Evolutionary conservation across 345 rosid species (phyloP).

Genomic region (Lepidium sativum): DNA sequence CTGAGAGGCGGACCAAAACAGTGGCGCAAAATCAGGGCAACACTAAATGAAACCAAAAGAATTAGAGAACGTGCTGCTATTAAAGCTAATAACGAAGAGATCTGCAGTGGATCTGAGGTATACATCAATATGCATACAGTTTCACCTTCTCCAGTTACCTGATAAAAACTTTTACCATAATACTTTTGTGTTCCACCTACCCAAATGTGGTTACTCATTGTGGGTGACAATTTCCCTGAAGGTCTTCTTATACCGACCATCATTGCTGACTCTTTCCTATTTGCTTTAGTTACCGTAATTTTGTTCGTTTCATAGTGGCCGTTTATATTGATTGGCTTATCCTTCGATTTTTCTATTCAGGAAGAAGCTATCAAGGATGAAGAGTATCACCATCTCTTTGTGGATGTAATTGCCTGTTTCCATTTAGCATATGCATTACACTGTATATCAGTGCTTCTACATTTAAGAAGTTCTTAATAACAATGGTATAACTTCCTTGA

Average conservation of each 20-base stretch:
- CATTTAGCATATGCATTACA: background rate
- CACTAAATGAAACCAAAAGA: conserved; percentile 53
- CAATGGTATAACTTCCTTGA: conserved; percentile 33
- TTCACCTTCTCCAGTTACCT: background rate
- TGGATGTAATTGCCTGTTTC: conserved; percentile 48
- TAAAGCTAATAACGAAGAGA: conserved; percentile 54
- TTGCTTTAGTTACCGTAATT: background rate
- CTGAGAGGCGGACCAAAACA: conserved; percentile 69
- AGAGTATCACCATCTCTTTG: conserved; percentile 67
- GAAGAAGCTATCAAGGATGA: conserved; percentile 45
- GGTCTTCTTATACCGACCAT: background rate
- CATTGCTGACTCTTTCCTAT: background rate
- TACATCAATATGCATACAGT: background rate
- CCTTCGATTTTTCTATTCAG: conserved; percentile 7
- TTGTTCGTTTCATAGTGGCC: background rate
- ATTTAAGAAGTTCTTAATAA: background rate
- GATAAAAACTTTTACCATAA: background rate
- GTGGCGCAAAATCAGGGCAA: conserved; percentile 54
- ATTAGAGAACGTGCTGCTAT: conserved; percentile 57
- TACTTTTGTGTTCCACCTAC: conserved; percentile 1
- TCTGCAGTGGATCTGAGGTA: conserved; percentile 61
- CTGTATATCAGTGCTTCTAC: background rate
- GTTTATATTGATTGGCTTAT: conserved; percentile 4
- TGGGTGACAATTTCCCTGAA: background rate
- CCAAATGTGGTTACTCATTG: background rate